A percentile compares a stretch with the other conserved stretches of the same genome.
These are phyloP conservation scores for Nymphaea colorata DNA, from an alignment of 164 flowering plant species.

Conservation along the genomic window DNA sequence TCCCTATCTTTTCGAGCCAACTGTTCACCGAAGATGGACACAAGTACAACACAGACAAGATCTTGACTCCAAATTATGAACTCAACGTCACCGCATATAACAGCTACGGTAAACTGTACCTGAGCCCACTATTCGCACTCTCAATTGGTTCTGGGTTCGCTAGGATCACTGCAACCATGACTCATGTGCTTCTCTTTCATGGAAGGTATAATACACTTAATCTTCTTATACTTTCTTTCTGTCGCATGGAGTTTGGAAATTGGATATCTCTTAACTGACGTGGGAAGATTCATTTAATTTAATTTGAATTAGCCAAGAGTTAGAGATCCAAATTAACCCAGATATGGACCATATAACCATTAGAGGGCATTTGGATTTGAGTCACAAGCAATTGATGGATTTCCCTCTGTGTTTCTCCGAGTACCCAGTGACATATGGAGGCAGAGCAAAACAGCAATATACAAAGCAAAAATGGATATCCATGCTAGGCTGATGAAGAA, in stretches of 20 bases:
- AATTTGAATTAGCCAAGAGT: too few species aligned
- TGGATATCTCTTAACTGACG: background rate
- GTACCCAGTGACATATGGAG: constrained; percentile 57
- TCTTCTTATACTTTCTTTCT: background rate
- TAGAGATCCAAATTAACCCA: too few species aligned
- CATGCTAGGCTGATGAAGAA: constrained; percentile 46
- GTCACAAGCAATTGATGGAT: too few species aligned
- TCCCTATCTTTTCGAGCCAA: constrained; percentile 80
- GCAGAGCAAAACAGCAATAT: constrained; percentile 67
- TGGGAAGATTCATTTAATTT: background rate
- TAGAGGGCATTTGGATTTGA: too few species aligned
- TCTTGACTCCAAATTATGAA: constrained; percentile 71
- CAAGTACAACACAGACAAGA: constrained; percentile 61
- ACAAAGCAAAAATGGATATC: constrained; percentile 48
- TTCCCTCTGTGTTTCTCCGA: too few species aligned
- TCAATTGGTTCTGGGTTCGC: constrained; percentile 93
- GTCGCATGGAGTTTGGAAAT: background rate
- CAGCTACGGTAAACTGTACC: constrained; percentile 70
- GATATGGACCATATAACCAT: too few species aligned
- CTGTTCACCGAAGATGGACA: constrained; percentile 60
- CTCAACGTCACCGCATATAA: constrained; percentile 63
- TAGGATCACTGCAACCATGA: constrained; percentile 73
- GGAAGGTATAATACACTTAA: constrained; percentile 39
- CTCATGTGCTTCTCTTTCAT: constrained; percentile 79
- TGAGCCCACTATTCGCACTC: constrained; percentile 81